Evolutionary conservation across 2,329 filamentous ascomycete genomes (phyloP), one percentile per base, ranked within the genome.

Genomic region (Akanthomyces lecanii): DNA sequence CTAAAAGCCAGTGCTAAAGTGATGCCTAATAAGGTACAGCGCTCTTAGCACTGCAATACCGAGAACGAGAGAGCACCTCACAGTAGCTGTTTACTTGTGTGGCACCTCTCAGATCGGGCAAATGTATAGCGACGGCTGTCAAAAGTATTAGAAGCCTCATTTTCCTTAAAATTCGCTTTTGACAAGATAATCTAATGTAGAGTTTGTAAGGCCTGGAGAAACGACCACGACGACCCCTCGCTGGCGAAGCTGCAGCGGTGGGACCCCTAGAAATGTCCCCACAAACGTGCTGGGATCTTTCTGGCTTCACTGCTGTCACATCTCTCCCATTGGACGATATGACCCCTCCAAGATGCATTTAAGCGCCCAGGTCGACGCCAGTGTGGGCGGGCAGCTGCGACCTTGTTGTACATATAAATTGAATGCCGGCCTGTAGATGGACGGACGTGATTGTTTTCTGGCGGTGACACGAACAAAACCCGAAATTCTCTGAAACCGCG

Each of bases 351-450:
- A 47, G 44, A 59, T 63, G 68, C 65, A 65, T 66, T 67, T 72
- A 72, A 72, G 71, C 71, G 71, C 71, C 71, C 70, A 71, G 67
- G 59, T 67, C 63, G 60, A 69, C 65, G 66, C 64, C 69, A 65
- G 63, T 64, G 51, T 40, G 61, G 47, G 61, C 61, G n/a, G 47
- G 28, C 40, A 36, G 50, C 18, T 59, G 45, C 33, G 23, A 60
- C 57, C n/a, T 28, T 42, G 48, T 36, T 5, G 47, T 52, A 52
- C 57, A 44, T 60, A 52, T 44, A 45, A 42, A 25, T 28, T 51
- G 57, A 60, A 33, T 65, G 56, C 61, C 65, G 59, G 62, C 65
- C 65, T 59, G 56, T 62, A 67, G 60, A 68, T 69, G 69, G 23
- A 52, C 18, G 18, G 11, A 11, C 23, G 23, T 21, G 47, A 23